Evolutionary conservation across 805 yeast species (phyloP).

Genomic region (Wickerhamomyces silvicola): DNA sequence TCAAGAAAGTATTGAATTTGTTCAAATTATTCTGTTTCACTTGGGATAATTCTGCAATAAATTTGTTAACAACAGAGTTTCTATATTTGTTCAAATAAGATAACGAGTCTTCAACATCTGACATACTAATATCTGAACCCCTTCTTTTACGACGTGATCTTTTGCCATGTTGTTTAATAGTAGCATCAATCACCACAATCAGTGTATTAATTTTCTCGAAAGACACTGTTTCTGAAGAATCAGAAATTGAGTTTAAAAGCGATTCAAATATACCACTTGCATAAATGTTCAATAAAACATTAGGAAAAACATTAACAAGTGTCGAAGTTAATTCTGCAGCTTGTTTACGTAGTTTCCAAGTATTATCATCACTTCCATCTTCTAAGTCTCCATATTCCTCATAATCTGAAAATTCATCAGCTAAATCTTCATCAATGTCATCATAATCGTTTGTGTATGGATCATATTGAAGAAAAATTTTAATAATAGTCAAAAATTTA

Average conservation of each 20-base stretch:
- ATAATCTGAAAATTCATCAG: constrained; percentile 42
- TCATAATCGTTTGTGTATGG: constrained; percentile 36
- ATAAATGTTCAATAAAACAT: constrained; percentile 29
- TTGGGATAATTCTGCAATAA: constrained; percentile 21
- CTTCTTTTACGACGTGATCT: constrained; percentile 23
- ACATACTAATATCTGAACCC: constrained; percentile 36
- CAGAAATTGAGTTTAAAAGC: constrained; percentile 32
- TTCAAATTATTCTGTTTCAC: constrained; percentile 19
- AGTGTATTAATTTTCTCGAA: constrained; percentile 42
- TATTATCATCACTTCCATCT: constrained; percentile 41
- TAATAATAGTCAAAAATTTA: constrained; percentile 24
- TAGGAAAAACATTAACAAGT: constrained; percentile 33
- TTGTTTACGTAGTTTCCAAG: constrained; percentile 59
- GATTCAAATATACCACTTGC: constrained; percentile 22
- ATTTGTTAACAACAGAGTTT: constrained; percentile 14
- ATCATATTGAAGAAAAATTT: constrained; percentile 35
- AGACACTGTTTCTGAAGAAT: constrained; percentile 44
- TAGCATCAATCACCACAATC: constrained; percentile 29
- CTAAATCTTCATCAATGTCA: constrained; percentile 28
- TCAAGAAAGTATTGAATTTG: constrained; percentile 18
- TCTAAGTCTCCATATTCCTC: constrained; percentile 29
- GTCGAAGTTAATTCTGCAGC: constrained; percentile 38
- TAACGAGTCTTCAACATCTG: constrained; percentile 23
- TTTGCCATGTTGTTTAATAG: constrained; percentile 15
- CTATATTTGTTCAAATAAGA: constrained; percentile 15